Evolutionary conservation across 1,139 yeast genomes (phyloP).

Genomic region (Spathaspora sp.): DNA sequence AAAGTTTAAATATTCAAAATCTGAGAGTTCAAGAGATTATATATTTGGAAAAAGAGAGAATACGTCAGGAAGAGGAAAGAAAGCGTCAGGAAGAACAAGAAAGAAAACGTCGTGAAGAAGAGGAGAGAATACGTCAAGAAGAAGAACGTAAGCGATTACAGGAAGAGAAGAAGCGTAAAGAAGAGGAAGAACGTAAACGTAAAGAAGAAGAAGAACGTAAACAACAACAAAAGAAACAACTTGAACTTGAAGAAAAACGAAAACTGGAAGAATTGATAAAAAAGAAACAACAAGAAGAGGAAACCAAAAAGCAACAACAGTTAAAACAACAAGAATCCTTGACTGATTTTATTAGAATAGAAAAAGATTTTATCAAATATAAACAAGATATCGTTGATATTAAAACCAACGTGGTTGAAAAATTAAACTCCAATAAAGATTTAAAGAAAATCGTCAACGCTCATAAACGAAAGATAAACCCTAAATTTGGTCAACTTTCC

Average conservation of each 20-base stretch:
- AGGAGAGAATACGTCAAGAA: constrained; percentile 7
- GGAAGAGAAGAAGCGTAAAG: constrained; percentile 11
- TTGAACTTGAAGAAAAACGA: constrained; percentile 12
- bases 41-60: constrained; percentile 18
- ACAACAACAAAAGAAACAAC: constrained; percentile 15
- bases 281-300: constrained; percentile 16
- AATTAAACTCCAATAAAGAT: constrained; percentile 42
- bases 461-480: constrained; percentile 72
- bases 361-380: constrained; percentile 48
- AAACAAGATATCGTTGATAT: constrained; percentile 58
- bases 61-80: constrained; percentile 13
- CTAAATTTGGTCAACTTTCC: constrained; percentile 89
- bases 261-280: neutral
- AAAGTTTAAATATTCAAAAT: constrained; percentile 16
- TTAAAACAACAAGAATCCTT: constrained; percentile 17
- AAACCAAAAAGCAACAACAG: constrained; percentile 14
- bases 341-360: constrained; percentile 42
- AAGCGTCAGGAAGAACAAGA: constrained; percentile 17
- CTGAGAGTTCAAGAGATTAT: constrained; percentile 19
- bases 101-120: constrained; percentile 15
- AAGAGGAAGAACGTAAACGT: constrained; percentile 16
- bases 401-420: constrained; percentile 54
- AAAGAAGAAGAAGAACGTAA: constrained; percentile 13
- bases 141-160: constrained; percentile 12
- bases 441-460: constrained; percentile 43